phyloP scores from a whole-genome alignment of 2,329 filamentous ascomycete species.

The Colletotrichum trifolii region DNA sequence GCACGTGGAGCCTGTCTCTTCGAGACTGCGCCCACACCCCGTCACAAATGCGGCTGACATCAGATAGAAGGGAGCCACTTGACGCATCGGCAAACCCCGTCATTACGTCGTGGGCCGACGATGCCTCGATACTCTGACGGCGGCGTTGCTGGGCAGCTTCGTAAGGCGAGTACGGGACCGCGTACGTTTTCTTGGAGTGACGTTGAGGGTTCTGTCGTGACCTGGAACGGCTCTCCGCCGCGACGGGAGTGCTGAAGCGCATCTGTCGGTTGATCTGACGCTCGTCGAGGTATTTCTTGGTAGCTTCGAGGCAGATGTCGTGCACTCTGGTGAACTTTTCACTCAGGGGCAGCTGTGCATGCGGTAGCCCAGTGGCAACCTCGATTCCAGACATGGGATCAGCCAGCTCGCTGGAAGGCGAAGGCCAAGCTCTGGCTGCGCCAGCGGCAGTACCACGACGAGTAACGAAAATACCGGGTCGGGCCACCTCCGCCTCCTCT shows the following conservation, averaged over 20 bases:
- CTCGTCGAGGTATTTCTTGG: constrained; percentile 38
- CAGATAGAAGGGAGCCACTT: constrained; percentile 43
- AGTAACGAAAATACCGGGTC: no score
- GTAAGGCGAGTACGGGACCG: constrained; percentile 5
- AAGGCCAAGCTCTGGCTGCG: no score
- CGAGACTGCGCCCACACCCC: constrained; percentile 45
- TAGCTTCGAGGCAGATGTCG: constrained; percentile 40
- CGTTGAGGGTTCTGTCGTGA: neutral
- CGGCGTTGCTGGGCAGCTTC: neutral
- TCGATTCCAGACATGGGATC: neutral
- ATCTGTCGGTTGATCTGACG: constrained; percentile 38
- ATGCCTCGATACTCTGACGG: neutral
- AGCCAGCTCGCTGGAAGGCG: neutral
- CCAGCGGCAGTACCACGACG: no score
- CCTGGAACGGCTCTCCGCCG: neutral
- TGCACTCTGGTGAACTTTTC: constrained; percentile 30
- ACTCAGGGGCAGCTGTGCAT: neutral
- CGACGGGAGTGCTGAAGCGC: constrained; percentile 13
- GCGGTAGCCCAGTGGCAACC: neutral
- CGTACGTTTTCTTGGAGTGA: neutral
- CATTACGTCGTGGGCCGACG: neutral
- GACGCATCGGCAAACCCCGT: constrained; percentile 16
- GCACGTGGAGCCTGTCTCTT: constrained; percentile 44
- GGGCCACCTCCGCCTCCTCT: no score
- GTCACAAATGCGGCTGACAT: constrained; percentile 45